These are phyloP conservation scores for Aspergillus aculeatinus DNA, from an alignment of 2,329 filamentous ascomycete genomes.

Conservation along the genomic window DNA sequence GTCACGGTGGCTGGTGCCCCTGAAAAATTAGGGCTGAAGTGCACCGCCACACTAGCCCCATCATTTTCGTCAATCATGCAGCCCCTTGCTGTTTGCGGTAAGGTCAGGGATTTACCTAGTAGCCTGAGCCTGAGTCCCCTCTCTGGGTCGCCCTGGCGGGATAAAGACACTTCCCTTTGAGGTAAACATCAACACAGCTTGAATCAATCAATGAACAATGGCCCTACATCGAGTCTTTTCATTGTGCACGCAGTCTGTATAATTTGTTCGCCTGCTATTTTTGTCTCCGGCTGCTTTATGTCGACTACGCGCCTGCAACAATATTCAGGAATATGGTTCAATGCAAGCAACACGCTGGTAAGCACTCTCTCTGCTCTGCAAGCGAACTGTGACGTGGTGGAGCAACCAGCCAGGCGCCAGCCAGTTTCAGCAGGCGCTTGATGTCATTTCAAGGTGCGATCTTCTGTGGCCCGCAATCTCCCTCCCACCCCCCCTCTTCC, in stretches of 20 bases:
- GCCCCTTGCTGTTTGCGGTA: not conserved
- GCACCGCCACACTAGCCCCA: constrained; percentile 4
- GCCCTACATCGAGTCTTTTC: no score
- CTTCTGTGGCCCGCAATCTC: not conserved
- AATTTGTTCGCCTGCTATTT: not conserved
- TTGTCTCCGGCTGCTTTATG: not conserved
- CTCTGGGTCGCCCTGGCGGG: not conserved
- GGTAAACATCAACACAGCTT: not conserved
- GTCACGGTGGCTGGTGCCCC: not conserved
- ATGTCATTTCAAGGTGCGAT: constrained; percentile 29
- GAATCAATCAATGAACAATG: not conserved
- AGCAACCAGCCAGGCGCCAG: constrained; percentile 7
- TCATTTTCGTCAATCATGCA: no score
- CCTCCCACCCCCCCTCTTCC: constrained; percentile 9
- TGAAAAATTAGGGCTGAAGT: not conserved
- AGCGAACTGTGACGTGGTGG: constrained; percentile 1
- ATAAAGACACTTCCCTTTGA: not conserved
- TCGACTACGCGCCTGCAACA: not conserved
- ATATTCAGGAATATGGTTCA: not conserved
- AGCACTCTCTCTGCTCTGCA: not conserved
- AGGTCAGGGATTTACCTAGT: not conserved
- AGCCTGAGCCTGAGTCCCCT: not conserved
- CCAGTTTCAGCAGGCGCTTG: constrained; percentile 38
- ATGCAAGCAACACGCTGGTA: not conserved
- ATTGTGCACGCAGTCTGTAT: not conserved